Evolutionary conservation across 73 alveolate species (phyloP).

Genomic region (Uronychia binucleata): DNA sequence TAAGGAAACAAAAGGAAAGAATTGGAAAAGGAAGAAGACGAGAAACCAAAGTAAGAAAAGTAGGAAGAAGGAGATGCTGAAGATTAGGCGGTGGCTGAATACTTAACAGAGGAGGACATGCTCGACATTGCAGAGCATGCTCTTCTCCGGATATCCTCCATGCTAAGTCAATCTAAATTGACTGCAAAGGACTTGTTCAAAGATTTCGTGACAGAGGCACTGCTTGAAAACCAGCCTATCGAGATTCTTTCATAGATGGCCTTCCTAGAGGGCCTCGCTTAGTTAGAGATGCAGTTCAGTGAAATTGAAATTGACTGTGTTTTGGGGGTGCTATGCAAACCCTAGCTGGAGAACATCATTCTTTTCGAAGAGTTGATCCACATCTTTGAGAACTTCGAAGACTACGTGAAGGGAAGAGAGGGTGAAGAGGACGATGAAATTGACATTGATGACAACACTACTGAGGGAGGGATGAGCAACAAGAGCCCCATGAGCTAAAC

Average conservation of each 20-base stretch:
- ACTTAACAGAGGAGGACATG: constrained; percentile 47
- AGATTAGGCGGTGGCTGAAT: constrained; percentile 15
- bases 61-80: not conserved
- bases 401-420: not conserved
- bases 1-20: not conserved
- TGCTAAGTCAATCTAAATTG: not conserved
- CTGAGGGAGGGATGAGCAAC: not conserved
- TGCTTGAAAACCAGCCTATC: constrained; percentile 17
- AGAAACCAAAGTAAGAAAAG: not conserved
- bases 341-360: not conserved
- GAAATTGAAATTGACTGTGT: not conserved
- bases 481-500: too few species aligned
- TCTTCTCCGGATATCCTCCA: constrained; percentile 20
- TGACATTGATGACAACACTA: not conserved
- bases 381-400: not conserved
- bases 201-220: constrained; percentile 14
- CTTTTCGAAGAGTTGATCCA: not conserved
- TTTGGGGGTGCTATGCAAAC: not conserved
- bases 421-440: not conserved
- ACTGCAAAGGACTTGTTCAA: constrained; percentile 23
- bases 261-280: constrained; percentile 38
- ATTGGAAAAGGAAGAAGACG: not conserved
- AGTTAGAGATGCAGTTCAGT: constrained; percentile 13
- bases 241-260: constrained; percentile 38
- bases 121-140: constrained; percentile 49